Evolutionary conservation across 2,329 filamentous ascomycete species (phyloP), one percentile per base, ranked within the genome.

Genomic region (Phyllosticta citriasiana): DNA sequence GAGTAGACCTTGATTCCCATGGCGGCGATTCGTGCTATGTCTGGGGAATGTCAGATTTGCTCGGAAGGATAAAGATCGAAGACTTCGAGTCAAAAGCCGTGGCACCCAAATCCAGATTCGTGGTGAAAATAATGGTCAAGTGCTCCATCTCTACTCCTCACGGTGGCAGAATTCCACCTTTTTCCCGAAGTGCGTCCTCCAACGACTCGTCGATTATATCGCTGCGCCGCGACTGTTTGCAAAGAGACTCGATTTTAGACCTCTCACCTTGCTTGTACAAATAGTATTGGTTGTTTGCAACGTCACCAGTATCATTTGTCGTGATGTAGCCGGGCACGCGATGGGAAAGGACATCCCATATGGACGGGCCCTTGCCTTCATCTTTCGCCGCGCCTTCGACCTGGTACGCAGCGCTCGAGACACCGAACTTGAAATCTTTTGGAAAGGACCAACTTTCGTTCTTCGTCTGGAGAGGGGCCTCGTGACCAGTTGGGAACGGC

Each of bases 251-350:
- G 26, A 27, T 27, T 5, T 27, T 8, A 27, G 2, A 16, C 14
- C 4, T 4, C 35, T 47, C 27, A 65, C 63, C 66, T 67, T 79
- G 74, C 58, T 79, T 79, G 67, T 80, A 81, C n/a, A 78, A 68
- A 57, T 77, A 80, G 64, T 81, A 81, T 58, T 80, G 75, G 57
- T 79, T 75, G 61, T 79, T 75, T 0, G 77, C 76, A 22, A 84
- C 69, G 64, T 83, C 81, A 3, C 78, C 80, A 3, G 66, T 74
- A 0, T 68, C 65, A 64, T 67, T 74, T 52, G 67, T 68, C 6
- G 67, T 65, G 8, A 68, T 59, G 64, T 72, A 59, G 63, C 65
- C 53, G 54, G 67, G 3, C 63, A 70, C 53, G 63, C 66, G n/a
- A 77, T 72, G 66, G 47, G 69, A 64, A 1, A 76, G 57, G 4